These are phyloP conservation scores for Naganishia kalamii DNA, from an alignment of 768 basidiomycete genomes.

Conservation along the genomic window DNA sequence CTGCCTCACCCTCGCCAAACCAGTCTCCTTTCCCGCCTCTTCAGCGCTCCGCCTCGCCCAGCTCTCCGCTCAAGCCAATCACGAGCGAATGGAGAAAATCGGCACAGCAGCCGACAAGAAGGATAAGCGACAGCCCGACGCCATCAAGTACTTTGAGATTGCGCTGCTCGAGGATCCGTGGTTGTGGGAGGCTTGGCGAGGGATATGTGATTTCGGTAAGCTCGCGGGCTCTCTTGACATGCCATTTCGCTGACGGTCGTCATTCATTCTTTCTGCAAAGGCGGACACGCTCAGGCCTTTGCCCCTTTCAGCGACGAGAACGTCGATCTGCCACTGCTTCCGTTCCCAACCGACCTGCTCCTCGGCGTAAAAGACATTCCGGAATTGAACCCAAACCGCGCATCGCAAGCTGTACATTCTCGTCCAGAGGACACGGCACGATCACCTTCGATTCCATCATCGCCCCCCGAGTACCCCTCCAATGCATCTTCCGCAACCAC, in stretches of 20 bases:
- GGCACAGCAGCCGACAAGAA: neutral
- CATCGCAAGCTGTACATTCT: neutral
- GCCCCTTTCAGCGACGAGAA: slow-evolving; percentile 16
- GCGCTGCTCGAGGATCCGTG: slow-evolving; percentile 39
- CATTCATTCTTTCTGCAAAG: neutral
- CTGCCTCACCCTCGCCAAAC: slow-evolving; percentile 2
- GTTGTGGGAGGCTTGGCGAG: slow-evolving; percentile 45
- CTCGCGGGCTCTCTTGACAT: neutral
- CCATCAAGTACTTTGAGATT: slow-evolving; percentile 21
- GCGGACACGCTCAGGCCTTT: slow-evolving; percentile 9
- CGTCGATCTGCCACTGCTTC: slow-evolving; percentile 19
- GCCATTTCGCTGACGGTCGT: neutral
- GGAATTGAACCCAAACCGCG: neutral
- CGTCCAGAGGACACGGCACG: neutral
- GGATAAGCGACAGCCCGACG: neutral
- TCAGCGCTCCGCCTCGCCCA: neutral
- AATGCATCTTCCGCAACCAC: slow-evolving; percentile 8
- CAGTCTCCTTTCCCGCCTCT: neutral
- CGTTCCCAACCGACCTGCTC: slow-evolving; percentile 22
- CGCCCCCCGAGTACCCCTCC: slow-evolving; percentile 14
- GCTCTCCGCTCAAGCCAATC: neutral
- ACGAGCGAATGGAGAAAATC: neutral
- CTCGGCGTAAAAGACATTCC: slow-evolving; percentile 13
- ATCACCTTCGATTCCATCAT: slow-evolving; percentile 14
- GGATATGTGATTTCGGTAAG: slow-evolving; percentile 44